A percentile compares a stretch with the other conserved stretches of the same genome.
Conservation (phyloP, 2,329 filamentous ascomycete species). For the Sarocladiaceae sp. region DNA sequence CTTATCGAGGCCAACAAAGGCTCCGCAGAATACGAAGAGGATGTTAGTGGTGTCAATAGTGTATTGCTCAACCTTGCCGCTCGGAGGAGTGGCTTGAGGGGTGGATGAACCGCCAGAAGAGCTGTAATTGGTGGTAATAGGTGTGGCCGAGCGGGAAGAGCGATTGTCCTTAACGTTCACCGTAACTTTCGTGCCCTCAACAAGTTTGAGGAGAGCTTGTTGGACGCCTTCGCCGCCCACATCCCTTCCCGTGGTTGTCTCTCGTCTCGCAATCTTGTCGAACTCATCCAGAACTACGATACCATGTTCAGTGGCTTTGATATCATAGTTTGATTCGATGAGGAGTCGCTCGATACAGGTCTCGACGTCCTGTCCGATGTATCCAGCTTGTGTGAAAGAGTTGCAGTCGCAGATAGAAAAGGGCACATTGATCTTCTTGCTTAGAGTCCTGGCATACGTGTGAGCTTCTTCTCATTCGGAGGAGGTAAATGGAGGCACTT, state of each 20-base stretch:
- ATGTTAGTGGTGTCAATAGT: conserved; percentile 93
- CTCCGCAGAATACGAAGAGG: conserved; percentile 93
- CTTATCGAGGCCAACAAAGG: conserved; percentile 90
- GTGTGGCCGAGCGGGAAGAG: conserved; percentile 47
- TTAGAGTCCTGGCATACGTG: conserved; percentile 66
- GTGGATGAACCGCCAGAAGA: conserved; percentile 38
- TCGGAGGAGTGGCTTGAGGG: conserved; percentile 40
- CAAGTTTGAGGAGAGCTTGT: conserved; percentile 90
- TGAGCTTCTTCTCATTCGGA: background rate
- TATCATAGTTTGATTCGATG: conserved; percentile 85
- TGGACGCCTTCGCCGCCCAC: conserved; percentile 96
- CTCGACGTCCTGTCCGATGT: conserved; percentile 98
- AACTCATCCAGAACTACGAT: conserved; percentile 97
- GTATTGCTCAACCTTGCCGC: conserved; percentile 56
- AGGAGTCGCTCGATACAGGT: conserved; percentile 87
- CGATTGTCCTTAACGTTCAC: conserved; percentile 81
- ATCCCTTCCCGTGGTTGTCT: conserved; percentile 84
- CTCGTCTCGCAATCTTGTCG: conserved; percentile 90
- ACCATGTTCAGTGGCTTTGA: conserved; percentile 78
- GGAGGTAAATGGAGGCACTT: too few relatives aligned
- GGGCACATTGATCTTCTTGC: conserved; percentile 88
- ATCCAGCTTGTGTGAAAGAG: conserved; percentile 91
- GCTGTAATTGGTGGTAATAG: conserved; percentile 50
- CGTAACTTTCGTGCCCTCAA: conserved; percentile 92
- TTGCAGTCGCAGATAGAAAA: conserved; percentile 96